phyloP scores from a whole-genome alignment of 2,329 filamentous ascomycete genomes.

The Ophiostoma sp. region DNA sequence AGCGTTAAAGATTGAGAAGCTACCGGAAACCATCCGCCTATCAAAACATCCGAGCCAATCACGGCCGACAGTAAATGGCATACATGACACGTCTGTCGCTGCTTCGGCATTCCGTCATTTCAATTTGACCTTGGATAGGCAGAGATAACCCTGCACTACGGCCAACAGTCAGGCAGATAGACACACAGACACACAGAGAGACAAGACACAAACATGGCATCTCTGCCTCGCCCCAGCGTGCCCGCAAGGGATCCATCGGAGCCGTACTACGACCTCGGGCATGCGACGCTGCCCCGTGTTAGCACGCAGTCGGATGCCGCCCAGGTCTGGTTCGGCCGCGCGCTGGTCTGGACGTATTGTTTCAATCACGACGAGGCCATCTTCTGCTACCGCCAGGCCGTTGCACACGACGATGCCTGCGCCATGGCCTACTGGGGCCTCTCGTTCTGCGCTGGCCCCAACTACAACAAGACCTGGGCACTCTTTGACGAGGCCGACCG shows the following conservation, averaged over 20 bases:
- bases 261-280: conserved; percentile 22
- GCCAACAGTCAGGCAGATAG: too few species aligned
- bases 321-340: conserved; percentile 65
- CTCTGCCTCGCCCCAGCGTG: conserved; percentile 6
- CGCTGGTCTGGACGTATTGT: conserved; percentile 66
- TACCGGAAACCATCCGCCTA: not conserved
- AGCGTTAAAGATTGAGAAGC: not conserved
- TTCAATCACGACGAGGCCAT: conserved; percentile 73
- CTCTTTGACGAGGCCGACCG: conserved; percentile 61
- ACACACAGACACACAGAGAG: not conserved
- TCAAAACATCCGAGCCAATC: conserved; percentile 18
- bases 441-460: conserved; percentile 67
- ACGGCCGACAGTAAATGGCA: not conserved
- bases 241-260: conserved; percentile 13
- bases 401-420: conserved; percentile 48
- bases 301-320: conserved; percentile 17
- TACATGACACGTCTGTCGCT: not conserved
- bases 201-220: conserved; percentile 17
- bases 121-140: not conserved
- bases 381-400: conserved; percentile 58
- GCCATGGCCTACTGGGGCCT: conserved; percentile 65
- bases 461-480: conserved; percentile 73
- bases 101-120: conserved; percentile 11
- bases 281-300: not conserved
- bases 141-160: too few species aligned